Base-by-base conservation (phyloP, 2,329 filamentous ascomycete species). In the Triangularia setosa region DNA sequence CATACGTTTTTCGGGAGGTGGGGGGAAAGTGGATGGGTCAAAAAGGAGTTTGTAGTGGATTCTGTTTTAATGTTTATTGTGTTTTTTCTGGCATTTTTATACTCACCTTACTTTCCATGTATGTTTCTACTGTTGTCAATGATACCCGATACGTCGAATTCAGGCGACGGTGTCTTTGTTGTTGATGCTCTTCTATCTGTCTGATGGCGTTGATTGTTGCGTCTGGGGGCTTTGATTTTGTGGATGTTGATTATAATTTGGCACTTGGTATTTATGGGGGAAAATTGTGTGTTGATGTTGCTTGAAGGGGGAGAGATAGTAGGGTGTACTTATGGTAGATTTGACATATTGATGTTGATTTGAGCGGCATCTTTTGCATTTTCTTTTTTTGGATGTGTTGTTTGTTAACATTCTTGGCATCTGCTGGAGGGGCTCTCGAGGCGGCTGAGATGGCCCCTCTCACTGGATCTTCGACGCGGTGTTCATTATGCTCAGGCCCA, bases 101-200 rank as follows among this genome's bases (percentile, higher is more conserved):
- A 18, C 35, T 40, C 35, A 5, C 6, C 7, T 40, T 66, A 12
- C 23, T 35, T 58, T n/a, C 56, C 61, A 53, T 52, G 63, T 65
- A 48, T 21, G 24, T 61, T 63, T 57, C 18, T 63, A 40, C 59
- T 54, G 48, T 63, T 61, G 60, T 66, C 53, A 23, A 64, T 68
- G 68, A 69, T 70, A 70, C 68, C 68, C 68, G 67, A 62, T 64
- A 61, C 67, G 67, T 70, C 64, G 52, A 57, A 65, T 48, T 62
- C 63, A 61, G 68, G 65, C 69, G 67, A 67, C 64, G 69, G 69
- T 69, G 68, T 69, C 66, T 66, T 66, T 64, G 40, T 9, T 48
- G 40, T 48, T 48, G 35, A 18, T 40, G 8, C 40, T 60, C 14
- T 55, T 55, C 24, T 55, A 4, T 53, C n/a, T 25, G 24, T 54